Percentiles rank a stretch among this genome's conserved stretches.
phyloP scores from a whole-genome alignment of 2,329 filamentous ascomycete genomes.

The Fusarium lyarnte region DNA sequence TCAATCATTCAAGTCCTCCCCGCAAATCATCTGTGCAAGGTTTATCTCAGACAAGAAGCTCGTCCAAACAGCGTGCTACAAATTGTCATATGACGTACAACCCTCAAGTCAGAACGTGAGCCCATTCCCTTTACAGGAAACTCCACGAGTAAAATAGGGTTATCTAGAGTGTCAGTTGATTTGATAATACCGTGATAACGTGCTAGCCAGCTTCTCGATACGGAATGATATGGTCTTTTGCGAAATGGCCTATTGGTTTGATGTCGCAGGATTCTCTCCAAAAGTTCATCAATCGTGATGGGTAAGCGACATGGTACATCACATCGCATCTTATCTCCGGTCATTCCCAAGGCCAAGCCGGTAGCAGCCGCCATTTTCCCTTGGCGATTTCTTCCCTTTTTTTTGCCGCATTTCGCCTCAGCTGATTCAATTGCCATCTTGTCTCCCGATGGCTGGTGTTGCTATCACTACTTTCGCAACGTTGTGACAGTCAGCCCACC shows the following conservation, averaged over 20 bases:
- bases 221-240: constrained; percentile 1
- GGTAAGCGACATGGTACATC: not conserved
- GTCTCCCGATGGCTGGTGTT: not conserved
- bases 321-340: constrained; percentile 15
- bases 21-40: constrained; percentile 6
- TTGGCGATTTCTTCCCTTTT: not conserved
- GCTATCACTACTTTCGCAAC: not conserved
- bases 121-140: not conserved
- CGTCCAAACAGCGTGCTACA: not conserved
- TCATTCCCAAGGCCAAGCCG: constrained; percentile 27
- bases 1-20: constrained; percentile 1
- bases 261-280: not conserved
- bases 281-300: constrained; percentile 1
- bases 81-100: constrained; percentile 25
- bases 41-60: constrained; percentile 9
- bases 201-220: constrained; percentile 23
- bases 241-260: not conserved
- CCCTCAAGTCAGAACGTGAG: not conserved
- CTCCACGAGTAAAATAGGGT: not conserved
- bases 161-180: constrained; percentile 4
- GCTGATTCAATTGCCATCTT: not conserved
- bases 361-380: constrained; percentile 5
- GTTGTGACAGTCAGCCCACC: not conserved
- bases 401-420: not conserved
- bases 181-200: not conserved